Percentiles rank a stretch among this genome's conserved stretches.
Conservation (phyloP, 805 yeast genomes). For the Candida maltosa region DNA sequence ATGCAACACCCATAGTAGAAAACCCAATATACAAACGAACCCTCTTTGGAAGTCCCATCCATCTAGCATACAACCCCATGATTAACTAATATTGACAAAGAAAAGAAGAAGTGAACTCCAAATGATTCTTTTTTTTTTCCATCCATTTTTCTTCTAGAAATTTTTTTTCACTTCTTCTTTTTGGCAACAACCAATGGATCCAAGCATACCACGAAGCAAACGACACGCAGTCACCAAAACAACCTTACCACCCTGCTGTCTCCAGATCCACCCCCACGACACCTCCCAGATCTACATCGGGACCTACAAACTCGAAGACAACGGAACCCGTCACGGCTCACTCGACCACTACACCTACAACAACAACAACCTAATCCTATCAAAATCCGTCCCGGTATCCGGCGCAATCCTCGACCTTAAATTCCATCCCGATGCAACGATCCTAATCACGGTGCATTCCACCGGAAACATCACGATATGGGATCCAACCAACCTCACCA, state of each 20-base stretch:
- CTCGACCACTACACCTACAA: slow-evolving; percentile 39
- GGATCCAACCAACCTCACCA: slow-evolving; percentile 26
- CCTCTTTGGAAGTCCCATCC: slow-evolving; percentile 40
- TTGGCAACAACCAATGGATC: slow-evolving; percentile 3
- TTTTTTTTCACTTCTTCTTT: slow-evolving; percentile 1
- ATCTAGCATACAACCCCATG: slow-evolving; percentile 25
- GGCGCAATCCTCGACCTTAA: slow-evolving; percentile 80
- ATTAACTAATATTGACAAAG: not conserved
- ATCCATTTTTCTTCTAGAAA: too few species aligned
- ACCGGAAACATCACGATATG: slow-evolving; percentile 73
- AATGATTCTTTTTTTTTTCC: slow-evolving; percentile 4
- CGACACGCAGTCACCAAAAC: slow-evolving; percentile 37
- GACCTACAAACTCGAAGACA: slow-evolving; percentile 64
- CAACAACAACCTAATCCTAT: slow-evolving; percentile 11
- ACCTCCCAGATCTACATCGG: slow-evolving; percentile 58
- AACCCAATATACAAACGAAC: slow-evolving; percentile 39
- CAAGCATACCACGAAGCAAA: slow-evolving; percentile 9
- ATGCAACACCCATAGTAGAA: slow-evolving; percentile 38
- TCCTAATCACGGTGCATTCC: slow-evolving; percentile 69
- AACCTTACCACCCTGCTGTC: slow-evolving; percentile 78
- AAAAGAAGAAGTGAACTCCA: not conserved
- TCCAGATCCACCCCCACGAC: slow-evolving; percentile 56
- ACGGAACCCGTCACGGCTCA: slow-evolving; percentile 63
- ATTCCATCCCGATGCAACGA: slow-evolving; percentile 51
- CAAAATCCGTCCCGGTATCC: slow-evolving; percentile 30